Evolutionary conservation across 352 stramenopile genomes (phyloP), one percentile per base, ranked within the genome.

Genomic region (Thalassiosira livingstoniorum): DNA sequence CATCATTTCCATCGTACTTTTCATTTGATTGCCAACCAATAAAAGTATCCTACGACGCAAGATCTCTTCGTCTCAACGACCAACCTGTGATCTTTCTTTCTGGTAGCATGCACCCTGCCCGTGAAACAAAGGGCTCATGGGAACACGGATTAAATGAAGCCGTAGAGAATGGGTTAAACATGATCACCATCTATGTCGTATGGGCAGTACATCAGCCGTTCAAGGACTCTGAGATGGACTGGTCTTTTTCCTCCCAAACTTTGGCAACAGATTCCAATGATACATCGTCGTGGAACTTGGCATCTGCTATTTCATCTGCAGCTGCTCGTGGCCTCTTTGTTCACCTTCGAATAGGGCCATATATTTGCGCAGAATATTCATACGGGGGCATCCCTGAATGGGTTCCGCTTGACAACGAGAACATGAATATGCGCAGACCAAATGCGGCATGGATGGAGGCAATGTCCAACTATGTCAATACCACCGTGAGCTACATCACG

Each of bases 371-470:
- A 15, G 92, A 95, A 78, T 95, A 92, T 75, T 88, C 85, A 62
- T 94, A 93, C 78, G 92, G 92, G 61, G 92, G 92, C 18, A 86
- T 95, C 37, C 92, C 92, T 21, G 80, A 85, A 55, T 95, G 90
- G 90, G 53, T 95, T 18, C 64, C 75, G 25, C 15, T 90, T 4
- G n/a, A 79, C 13, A 65, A 92, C 45, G 66, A 72, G 7, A 73
- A 79, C 21, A 90, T 94, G 70, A 47, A 79, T 55, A 77, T 95
- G 64, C 79, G 91, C 67, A 74, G 86, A 25, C 73, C 72, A 18
- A 87, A 94, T 82, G 25, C 43, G 32, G 75, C 74, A 23, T 95
- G 88, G 81, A 58, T 92, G 53, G 61, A 86, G 42, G 65, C 71
- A 5, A 91, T 94, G 75, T 76, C 91, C 34, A 45, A 39, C 2